Conservation (phyloP, 306 rosid species). For the Gastrolobium bilobum region DNA sequence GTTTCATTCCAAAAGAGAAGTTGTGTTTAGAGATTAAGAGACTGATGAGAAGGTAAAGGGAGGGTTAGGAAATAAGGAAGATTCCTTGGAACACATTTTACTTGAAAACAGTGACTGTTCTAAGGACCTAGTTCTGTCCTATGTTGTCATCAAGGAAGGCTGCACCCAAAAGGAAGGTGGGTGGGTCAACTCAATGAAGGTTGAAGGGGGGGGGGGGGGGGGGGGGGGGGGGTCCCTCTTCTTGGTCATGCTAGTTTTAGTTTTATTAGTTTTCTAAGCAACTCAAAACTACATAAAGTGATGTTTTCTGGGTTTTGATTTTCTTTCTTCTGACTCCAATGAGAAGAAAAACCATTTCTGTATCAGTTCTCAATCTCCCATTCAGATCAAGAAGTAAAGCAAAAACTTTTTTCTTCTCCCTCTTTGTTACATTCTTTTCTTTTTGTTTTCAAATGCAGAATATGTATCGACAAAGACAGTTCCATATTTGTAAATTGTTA, state of each 20-base stretch:
- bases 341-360: constrained; percentile 5
- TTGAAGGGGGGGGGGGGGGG: constrained; percentile 42
- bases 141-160: constrained; percentile 40
- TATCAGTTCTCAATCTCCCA: constrained; percentile 8
- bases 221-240: constrained; percentile 22
- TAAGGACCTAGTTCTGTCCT: constrained; percentile 11
- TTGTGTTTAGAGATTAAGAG: constrained; percentile 27
- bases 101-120: constrained; percentile 10
- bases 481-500: neutral
- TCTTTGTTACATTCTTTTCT: neutral
- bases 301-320: constrained; percentile 7
- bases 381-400: constrained; percentile 35
- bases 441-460: constrained; percentile 2
- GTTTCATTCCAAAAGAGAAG: constrained; percentile 30
- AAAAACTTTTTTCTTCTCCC: neutral
- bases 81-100: constrained; percentile 37
- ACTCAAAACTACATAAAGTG: neutral
- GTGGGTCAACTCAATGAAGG: constrained; percentile 45
- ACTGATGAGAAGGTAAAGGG: constrained; percentile 9
- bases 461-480: constrained; percentile 16
- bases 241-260: constrained; percentile 16
- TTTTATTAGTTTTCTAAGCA: constrained; percentile 15
- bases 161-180: constrained; percentile 46
- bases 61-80: constrained; percentile 27
- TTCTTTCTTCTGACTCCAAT: constrained; percentile 1